phyloP scores from a whole-genome alignment of 345 rosid species.

The Conringia planisiliqua region DNA sequence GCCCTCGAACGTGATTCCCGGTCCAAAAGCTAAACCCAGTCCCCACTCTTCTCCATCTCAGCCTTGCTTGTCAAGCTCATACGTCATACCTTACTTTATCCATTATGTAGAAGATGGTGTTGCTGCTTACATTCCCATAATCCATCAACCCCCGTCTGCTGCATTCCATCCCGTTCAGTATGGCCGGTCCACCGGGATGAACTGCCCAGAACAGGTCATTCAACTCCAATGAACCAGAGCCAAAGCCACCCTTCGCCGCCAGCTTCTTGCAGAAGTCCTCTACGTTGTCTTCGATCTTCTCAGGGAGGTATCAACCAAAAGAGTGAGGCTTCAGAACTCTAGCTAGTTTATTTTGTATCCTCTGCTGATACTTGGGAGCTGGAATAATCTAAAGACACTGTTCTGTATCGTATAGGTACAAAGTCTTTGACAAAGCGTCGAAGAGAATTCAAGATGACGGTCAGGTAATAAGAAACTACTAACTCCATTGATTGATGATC shows the following conservation, averaged over 20 bases:
- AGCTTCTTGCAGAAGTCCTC: too few species aligned
- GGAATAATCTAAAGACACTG: neutral
- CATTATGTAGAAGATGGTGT: slow-evolving; percentile 76
- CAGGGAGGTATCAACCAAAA: too few species aligned
- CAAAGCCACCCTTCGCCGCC: too few species aligned
- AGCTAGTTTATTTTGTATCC: too few species aligned
- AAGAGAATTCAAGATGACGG: slow-evolving; percentile 89
- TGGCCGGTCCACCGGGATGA: slow-evolving; percentile 98
- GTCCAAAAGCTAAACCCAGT: slow-evolving; percentile 80
- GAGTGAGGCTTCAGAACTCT: too few species aligned
- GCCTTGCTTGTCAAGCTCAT: slow-evolving; percentile 50
- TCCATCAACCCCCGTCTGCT: slow-evolving; percentile 81
- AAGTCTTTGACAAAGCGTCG: slow-evolving; percentile 75
- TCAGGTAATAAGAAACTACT: slow-evolving; percentile 49
- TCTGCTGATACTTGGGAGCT: slow-evolving; percentile 5
- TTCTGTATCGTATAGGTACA: slow-evolving; percentile 59
- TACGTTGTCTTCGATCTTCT: too few species aligned
- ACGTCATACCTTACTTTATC: slow-evolving; percentile 74
- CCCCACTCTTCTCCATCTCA: slow-evolving; percentile 75
- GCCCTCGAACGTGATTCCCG: slow-evolving; percentile 91
- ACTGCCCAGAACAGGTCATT: slow-evolving; percentile 95
- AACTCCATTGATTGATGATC: slow-evolving; percentile 13
- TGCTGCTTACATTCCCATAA: slow-evolving; percentile 88
- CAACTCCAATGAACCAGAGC: too few species aligned
- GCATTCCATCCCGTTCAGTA: slow-evolving; percentile 68